Base-by-base conservation (phyloP, 2,329 filamentous ascomycete species). In the Pestalotiopsis sp. region DNA sequence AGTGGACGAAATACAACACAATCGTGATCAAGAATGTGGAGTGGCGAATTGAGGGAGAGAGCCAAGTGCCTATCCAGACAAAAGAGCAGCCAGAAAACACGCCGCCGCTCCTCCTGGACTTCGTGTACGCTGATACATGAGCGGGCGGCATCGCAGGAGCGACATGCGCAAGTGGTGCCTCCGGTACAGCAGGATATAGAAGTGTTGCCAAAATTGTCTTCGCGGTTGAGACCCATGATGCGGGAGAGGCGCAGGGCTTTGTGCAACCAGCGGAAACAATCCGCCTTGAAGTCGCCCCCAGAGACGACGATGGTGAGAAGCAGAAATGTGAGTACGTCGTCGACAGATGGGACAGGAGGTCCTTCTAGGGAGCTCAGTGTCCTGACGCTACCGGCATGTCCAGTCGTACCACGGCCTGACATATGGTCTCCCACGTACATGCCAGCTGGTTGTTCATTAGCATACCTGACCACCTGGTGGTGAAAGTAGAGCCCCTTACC, bases 41-140 rank as follows among this genome's bases (percentile, higher is more conserved):
- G 17, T 13, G 36, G 14, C 23, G 25, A 17, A 17, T 49, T 63
- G 11, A 63, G 20, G 0, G 60, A 63, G 12, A 63, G 31, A 0
- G n/a, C 60, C 17, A 63, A 36, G 31, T 63, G 60, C 6, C 60
- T 38, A 63, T 63, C 60, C 17, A 63, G 38, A 25, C 60, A 63
- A 36, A n/a, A 63, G 7, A 63, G 17, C 11, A 63, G 38, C 60
- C 60, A 63, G 36, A 63, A 63, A 9, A 45, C 60, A 20, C 60
- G 31, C 23, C 60, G 14, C 17, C 60, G 39, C 23, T 63, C 60
- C n/a, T 63, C 60, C n/a, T 63, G 12, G 20, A 36, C 60, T 63
- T 63, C 60, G 2, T 13, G 39, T 6, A 45, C 13, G 39, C 39
- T 45, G 5, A 45, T 45, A 17, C 13, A 2, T 5, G 39, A 45